A percentile compares a stretch with the other conserved stretches of the same genome.
phyloP scores from a whole-genome alignment of 805 yeast species.

The Zygotorulaspora sp. region DNA sequence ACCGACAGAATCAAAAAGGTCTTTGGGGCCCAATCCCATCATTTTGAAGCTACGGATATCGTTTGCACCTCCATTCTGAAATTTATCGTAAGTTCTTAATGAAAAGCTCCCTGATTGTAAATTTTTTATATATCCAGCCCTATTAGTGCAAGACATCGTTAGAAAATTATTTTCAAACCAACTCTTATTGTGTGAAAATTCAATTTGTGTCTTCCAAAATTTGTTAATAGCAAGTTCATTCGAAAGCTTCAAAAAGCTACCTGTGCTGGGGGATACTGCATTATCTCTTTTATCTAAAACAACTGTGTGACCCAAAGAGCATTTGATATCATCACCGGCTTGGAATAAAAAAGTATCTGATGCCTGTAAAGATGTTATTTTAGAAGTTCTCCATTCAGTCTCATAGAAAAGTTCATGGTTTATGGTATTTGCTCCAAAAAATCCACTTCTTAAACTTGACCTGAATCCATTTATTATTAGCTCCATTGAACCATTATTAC shows the following conservation, averaged over 20 bases:
- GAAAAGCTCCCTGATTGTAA: constrained; percentile 35
- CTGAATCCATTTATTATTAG: constrained; percentile 44
- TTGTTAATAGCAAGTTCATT: constrained; percentile 42
- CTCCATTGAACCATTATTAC: constrained; percentile 43
- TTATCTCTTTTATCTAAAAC: constrained; percentile 41
- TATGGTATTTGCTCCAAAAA: constrained; percentile 17
- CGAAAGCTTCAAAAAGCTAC: constrained; percentile 38
- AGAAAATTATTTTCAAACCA: constrained; percentile 27
- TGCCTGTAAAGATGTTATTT: constrained; percentile 43
- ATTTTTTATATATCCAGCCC: constrained; percentile 54
- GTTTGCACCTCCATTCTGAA: constrained; percentile 76
- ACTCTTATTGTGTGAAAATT: constrained; percentile 27
- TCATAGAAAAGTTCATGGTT: constrained; percentile 51
- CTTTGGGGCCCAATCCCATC: constrained; percentile 64
- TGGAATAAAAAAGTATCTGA: constrained; percentile 52
- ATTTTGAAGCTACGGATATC: constrained; percentile 66
- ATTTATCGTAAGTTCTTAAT: constrained; percentile 67
- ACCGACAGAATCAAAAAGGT: constrained; percentile 54
- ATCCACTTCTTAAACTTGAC: constrained; percentile 23
- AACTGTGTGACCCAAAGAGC: constrained; percentile 43
- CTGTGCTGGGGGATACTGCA: constrained; percentile 43
- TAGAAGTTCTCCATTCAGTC: constrained; percentile 41
- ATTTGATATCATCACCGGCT: constrained; percentile 61
- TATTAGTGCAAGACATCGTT: constrained; percentile 47
- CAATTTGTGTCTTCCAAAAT: constrained; percentile 32